Base-by-base conservation (phyloP, 768 basidiomycete genomes). In the Leccinum broughii region DNA sequence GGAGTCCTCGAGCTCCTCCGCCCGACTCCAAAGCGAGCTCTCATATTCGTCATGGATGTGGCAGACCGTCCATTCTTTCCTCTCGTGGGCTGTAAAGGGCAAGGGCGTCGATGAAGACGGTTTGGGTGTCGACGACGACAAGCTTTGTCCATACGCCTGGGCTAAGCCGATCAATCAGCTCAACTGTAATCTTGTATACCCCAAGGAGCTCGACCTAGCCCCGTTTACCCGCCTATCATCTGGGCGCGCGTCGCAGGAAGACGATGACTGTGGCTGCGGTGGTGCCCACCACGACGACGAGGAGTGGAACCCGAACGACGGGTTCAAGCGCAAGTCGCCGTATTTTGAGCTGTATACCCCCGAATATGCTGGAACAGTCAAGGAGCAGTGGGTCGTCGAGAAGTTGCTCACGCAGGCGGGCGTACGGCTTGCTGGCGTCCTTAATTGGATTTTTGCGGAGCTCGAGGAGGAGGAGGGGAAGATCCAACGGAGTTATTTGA, bases 141-240 rank as follows among this genome's bases (percentile, higher is more conserved):
- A 75, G 2, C 72, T 92, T 24, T 95, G 93, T 68, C 93, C 94
- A 0, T 88, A 86, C 67, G 77, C 83, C 50, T 97, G 94, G 94
- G 84, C 88, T 1, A 75, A 83, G 59, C 82, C 86, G 0, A 80
- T 90, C 57, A 89, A 93, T 68, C 68, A 77, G 51, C 82, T 96
- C 63, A 94, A 94, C 76, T 96, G 95, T 77, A 82, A 86, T 6
- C 72, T 93, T 56, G 82, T 90, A 6, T 95, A 92, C 88, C 93
- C 95, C 0, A 72, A 77, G 57, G 87, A 81, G 59, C 81, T 93
- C 51, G 89, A 90, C 60, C 66, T 77, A 0, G 34, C 53, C 1
- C 58, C 35, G 2, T 22, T 26, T 3, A 0, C 26, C 13, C 51
- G 17, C 62, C 76, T 79, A 28, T 24, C 24, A 24, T 77, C 79